phyloP scores from a whole-genome alignment of 75 land plant species.

The Pinus taeda region DNA sequence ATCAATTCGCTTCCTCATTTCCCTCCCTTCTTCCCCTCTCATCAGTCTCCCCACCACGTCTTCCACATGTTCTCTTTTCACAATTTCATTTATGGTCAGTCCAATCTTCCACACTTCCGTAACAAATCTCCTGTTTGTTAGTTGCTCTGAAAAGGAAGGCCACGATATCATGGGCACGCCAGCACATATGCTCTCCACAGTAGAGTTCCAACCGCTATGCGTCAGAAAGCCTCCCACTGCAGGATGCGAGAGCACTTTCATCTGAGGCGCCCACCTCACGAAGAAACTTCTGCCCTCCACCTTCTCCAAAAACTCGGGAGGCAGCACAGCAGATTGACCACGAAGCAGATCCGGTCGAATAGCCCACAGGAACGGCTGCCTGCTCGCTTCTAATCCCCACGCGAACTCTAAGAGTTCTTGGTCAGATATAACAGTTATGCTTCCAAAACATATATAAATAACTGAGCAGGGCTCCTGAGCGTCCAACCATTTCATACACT shows the following conservation, averaged over 20 bases:
- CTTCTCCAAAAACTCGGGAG: too few species aligned
- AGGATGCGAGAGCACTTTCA: too few species aligned
- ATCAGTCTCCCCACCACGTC: not conserved
- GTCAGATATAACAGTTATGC: not conserved
- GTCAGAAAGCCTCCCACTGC: too few species aligned
- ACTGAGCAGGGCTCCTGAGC: constrained; percentile 25
- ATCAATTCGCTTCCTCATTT: not conserved
- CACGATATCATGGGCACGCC: too few species aligned
- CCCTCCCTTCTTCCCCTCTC: not conserved
- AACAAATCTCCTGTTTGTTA: not conserved
- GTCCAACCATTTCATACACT: constrained; percentile 44
- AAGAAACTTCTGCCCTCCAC: too few species aligned
- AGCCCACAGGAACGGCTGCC: constrained; percentile 20
- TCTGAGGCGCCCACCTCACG: too few species aligned
- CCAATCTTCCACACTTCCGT: not conserved
- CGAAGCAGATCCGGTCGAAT: not conserved
- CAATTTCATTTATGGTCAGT: not conserved
- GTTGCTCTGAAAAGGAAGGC: not conserved
- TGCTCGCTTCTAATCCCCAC: constrained; percentile 8
- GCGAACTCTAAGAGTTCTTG: not conserved
- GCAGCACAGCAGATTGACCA: too few species aligned
- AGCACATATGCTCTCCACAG: too few species aligned
- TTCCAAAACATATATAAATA: constrained; percentile 19
- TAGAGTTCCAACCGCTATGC: too few species aligned
- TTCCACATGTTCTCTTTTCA: not conserved